phyloP scores from a whole-genome alignment of 1,139 yeast genomes.

The Debaryomyces nepalensis region DNA sequence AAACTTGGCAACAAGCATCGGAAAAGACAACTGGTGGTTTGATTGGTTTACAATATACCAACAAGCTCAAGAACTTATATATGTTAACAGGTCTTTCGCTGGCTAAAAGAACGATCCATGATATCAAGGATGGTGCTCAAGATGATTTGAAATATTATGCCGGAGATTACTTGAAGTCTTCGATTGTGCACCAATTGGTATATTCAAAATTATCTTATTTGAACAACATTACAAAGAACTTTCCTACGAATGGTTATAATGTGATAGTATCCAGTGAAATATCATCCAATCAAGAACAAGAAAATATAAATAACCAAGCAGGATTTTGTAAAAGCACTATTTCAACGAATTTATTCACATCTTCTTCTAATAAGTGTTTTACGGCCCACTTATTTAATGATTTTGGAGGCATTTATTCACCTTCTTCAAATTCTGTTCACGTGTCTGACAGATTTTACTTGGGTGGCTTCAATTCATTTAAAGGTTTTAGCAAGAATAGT shows the following conservation, averaged over 20 bases:
- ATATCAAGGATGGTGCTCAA: constrained; percentile 47
- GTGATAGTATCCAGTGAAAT: constrained; percentile 33
- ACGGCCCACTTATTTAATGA: constrained; percentile 42
- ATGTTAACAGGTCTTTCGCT: constrained; percentile 46
- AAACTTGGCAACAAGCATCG: constrained; percentile 42
- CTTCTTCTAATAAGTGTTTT: constrained; percentile 40
- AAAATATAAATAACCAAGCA: constrained; percentile 24
- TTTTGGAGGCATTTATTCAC: constrained; percentile 42
- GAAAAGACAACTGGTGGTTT: constrained; percentile 44
- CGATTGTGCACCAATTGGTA: constrained; percentile 33
- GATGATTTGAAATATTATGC: constrained; percentile 36
- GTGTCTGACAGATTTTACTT: constrained; percentile 54
- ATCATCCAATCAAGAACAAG: constrained; percentile 39
- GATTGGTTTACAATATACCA: constrained; percentile 46
- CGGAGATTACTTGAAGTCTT: constrained; percentile 43
- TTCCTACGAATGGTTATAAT: constrained; percentile 35
- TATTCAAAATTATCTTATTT: constrained; percentile 30
- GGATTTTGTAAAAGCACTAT: constrained; percentile 34
- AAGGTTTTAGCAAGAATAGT: constrained; percentile 46
- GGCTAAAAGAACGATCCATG: constrained; percentile 45
- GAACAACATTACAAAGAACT: constrained; percentile 33
- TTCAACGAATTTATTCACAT: constrained; percentile 39
- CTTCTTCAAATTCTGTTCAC: constrained; percentile 35
- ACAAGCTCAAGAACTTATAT: constrained; percentile 22
- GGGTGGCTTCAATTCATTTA: constrained; percentile 46